Evolutionary conservation across 2,329 filamentous ascomycete genomes (phyloP), one percentile per base, ranked within the genome.

Genomic region (Didymella pinodella): DNA sequence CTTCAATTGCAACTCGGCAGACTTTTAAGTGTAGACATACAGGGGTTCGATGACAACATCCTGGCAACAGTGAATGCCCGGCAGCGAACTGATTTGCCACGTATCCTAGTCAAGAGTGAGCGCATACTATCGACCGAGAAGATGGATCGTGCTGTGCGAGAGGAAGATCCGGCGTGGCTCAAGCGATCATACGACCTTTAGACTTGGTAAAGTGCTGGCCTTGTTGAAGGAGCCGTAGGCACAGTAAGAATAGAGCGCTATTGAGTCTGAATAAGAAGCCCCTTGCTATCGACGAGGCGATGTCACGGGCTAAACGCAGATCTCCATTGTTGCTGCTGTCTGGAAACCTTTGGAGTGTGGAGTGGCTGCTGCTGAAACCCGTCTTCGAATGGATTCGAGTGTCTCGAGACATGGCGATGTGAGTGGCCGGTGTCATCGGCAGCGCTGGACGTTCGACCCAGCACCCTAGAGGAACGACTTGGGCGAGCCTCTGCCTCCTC

Each of bases 301-400:
- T 2, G 1, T 41, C 36, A 58, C 0, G 55, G 49, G 26, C 50
- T 50, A n/a, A 54, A 59, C 2, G 50, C 56, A 34, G 56, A 54
- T 16, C 43, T 59, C 25, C 46, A 59, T 25, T 29, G 50, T 29
- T 54, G 49, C 22, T 54, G 56, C 32, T 59, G 56, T 8, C 20
- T 55, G 18, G 34, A 50, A 2, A 55, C 25, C 6, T 55, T 47
- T 12, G 47, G 57, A 6, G 47, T 59, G 16, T 59, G 48, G 6
- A 59, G 51, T 10, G 41, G 43, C 26, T 59, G 51, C 28, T 45
- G 51, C 18, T 55, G 51, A 18, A 55, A 59, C 0, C 57, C 57
- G 12, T 59, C 56, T 2, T 55, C 32, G 6, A 6, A 25, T 7
- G 12, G 34, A 40, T 18, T 31, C 4, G 49, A 47, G 8, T 46